Evolutionary conservation across 2,329 filamentous ascomycete species (phyloP), one percentile per base, ranked within the genome.

Genomic region (Nigrospora oryzae): DNA sequence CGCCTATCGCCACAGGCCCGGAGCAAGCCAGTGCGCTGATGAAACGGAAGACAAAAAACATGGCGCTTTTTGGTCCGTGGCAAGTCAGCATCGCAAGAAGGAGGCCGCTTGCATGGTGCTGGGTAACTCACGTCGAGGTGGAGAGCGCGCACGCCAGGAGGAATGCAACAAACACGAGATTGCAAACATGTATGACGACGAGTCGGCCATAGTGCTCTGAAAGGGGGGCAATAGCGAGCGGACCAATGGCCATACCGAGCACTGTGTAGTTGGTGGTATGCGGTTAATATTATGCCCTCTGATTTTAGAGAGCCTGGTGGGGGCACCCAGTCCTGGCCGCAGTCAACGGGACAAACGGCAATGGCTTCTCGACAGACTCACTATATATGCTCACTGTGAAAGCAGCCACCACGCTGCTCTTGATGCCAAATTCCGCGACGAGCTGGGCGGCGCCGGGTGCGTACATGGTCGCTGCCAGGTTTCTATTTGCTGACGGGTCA

Each of bases 1-100:
- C 61, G 16, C 62, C 67, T 14, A 65, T 55, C 3, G 64, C 63
- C 28, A 63, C 47, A 14, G 56, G 54, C 2, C 53, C 50, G 2
- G 55, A 56, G 34, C 54, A 57, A 8, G 56, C 59, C 1, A 56
- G 34, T 3, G 63, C 63, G 43, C 56, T 54, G 19, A 65, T 36
- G 19, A 65, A 53, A 6, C 63, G 61, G 28, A 40, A 32, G 3
- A 33, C 15, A 14, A 40, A 15, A 12, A 40, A 40, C 38, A 15
- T 23, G 38, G n/a, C 15, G 13, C 16, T 13, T 4, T 40, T 40
- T 17, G 17, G 38, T 15, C 38, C 32, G 7, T 10, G 7, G 23
- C 23, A 10, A 4, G 8, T 28, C 23, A 28, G 23, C 10, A 28
- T 28, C 8, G 5, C 23, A 4, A 28, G 23, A 10, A 10, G 7